Evolutionary conservation across 225 moss, liverwort and hornwort species (phyloP).

Genomic region (Pseudoscleropodium purum): DNA sequence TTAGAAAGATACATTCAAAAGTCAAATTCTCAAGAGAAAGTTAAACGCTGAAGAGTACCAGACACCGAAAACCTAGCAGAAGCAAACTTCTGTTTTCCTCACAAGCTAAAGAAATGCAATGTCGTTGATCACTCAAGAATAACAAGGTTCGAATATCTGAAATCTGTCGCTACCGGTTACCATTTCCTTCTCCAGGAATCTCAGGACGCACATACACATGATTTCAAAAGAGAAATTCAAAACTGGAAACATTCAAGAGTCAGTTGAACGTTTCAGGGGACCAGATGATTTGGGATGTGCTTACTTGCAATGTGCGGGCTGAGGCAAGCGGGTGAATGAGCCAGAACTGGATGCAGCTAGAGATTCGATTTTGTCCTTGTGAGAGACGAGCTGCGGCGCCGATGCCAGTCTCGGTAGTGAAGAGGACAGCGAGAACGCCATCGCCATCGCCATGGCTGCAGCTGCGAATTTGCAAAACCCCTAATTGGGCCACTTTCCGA

Average conservation of each 20-base stretch:
- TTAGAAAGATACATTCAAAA: not conserved
- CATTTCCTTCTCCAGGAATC: not conserved
- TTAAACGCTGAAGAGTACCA: not conserved
- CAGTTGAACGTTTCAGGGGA: not conserved
- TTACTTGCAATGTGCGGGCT: constrained; percentile 4
- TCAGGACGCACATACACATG: not conserved
- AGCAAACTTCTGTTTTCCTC: not conserved
- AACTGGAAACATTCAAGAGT: not conserved
- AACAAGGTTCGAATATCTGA: not conserved
- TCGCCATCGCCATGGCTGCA: constrained; percentile 12
- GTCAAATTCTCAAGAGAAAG: not conserved
- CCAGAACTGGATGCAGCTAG: constrained; percentile 6
- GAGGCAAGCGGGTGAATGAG: constrained; percentile 12
- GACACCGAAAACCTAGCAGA: not conserved
- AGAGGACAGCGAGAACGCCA: constrained; percentile 1
- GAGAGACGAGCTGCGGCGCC: not conserved
- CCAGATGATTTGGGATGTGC: not conserved
- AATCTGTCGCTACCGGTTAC: not conserved
- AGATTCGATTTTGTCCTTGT: not conserved
- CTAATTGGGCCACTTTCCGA: not conserved
- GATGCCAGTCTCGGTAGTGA: not conserved
- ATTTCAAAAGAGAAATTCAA: not conserved
- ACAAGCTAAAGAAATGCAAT: not conserved
- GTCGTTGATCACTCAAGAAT: not conserved
- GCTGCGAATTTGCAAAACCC: not conserved